phyloP scores from a whole-genome alignment of 208 protist genomes.

The Wallacemonas sp. region DNA sequence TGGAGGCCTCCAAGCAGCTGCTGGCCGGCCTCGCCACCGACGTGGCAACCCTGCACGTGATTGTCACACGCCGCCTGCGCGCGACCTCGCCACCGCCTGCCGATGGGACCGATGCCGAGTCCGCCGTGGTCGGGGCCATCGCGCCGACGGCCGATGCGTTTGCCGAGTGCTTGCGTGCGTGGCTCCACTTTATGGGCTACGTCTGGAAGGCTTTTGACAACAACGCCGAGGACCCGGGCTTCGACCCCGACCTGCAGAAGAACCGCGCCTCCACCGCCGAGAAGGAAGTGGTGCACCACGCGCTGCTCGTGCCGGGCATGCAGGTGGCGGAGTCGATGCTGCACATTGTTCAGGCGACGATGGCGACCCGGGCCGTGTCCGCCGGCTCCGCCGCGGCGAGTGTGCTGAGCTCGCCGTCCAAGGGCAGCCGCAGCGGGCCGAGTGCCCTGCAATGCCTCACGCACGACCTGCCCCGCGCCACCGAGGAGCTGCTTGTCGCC shows the following conservation, averaged over 20 bases:
- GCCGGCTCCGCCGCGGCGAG: not conserved
- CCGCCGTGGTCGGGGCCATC: too few relatives aligned
- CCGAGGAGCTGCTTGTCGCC: slow-evolving; percentile 40
- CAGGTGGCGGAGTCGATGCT: slow-evolving; percentile 9
- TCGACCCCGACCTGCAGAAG: slow-evolving; percentile 23
- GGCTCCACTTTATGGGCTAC: slow-evolving; percentile 86
- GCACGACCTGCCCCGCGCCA: not conserved
- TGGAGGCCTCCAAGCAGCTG: slow-evolving; percentile 40
- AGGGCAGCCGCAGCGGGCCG: slow-evolving; percentile 8
- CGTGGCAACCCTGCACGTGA: not conserved
- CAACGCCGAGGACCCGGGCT: slow-evolving; percentile 66
- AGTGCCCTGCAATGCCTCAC: not conserved
- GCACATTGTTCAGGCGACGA: not conserved
- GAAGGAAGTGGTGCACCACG: slow-evolving; percentile 41
- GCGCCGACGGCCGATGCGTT: slow-evolving; percentile 27
- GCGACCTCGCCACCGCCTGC: too few relatives aligned
- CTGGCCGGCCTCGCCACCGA: slow-evolving; percentile 27
- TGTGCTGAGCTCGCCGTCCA: slow-evolving; percentile 1
- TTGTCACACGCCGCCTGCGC: too few relatives aligned
- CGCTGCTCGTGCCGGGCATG: slow-evolving; percentile 55
- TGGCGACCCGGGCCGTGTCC: not conserved
- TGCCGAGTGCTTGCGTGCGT: slow-evolving; percentile 68
- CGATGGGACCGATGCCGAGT: too few relatives aligned
- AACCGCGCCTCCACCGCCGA: slow-evolving; percentile 56
- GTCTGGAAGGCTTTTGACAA: slow-evolving; percentile 83